Evolutionary conservation across 2,329 filamentous ascomycete species (phyloP), one percentile per base, ranked within the genome.

Genomic region (Neofusicoccum cordaticola): DNA sequence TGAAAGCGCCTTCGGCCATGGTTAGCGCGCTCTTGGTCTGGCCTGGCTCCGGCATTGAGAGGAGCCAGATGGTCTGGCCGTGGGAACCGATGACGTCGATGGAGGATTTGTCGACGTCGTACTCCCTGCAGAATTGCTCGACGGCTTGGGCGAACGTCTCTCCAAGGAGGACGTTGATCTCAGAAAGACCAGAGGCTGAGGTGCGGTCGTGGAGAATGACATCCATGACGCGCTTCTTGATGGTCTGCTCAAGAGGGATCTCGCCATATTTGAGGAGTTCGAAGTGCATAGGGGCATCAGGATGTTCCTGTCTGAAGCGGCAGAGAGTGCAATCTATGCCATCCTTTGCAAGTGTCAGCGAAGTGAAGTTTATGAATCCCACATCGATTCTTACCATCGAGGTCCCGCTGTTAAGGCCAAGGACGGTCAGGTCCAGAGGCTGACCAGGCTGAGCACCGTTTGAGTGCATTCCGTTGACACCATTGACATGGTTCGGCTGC

Each of bases 271-370:
- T 74, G n/a, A 87, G 76, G 4, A 88, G 76, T 69, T 84, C 80
- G 67, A 88, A 84, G 68, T 84, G 81, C 80, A 88, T 82, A 2
- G 83, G 79, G 4, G 78, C 76, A 6, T 81, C 76, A 0, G 84
- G 84, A 6, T 79, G 78, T 17, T 80, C 79, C 70, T 88, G 85
- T 52, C 76, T 76, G 71, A 87, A 88, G 60, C 76, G 83, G 68
- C 85, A 86, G 8, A 87, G 77, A 1, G 83, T 85, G 68, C 84
- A 86, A 71, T 87, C 84, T 50, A 88, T 85, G 31, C 83, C 81
- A 70, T 85, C 83, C 84, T 62, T 13, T 4, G 7, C 19, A 34
- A 44, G n/a, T 5, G 2, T 48, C 11, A 45, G 44, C 34, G 1
- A 4, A 17, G 11, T 11, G 37, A 39, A 31, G 27, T 15, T 9